Percentiles rank a stretch among this genome's conserved stretches.
phyloP scores from a whole-genome alignment of 768 basidiomycete species.

The Coprinopsis strossmayeri region DNA sequence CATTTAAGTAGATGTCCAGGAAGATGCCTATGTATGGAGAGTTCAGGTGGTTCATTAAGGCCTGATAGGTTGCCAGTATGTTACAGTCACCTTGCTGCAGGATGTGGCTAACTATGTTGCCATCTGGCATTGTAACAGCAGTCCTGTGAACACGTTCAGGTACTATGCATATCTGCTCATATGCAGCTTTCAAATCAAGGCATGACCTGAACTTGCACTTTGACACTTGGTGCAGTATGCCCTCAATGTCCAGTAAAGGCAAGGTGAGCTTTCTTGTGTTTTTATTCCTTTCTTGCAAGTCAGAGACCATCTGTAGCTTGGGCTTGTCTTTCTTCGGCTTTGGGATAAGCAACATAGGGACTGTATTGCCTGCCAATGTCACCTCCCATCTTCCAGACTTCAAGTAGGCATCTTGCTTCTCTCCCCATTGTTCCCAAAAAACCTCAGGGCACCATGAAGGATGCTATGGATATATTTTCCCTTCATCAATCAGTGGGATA shows the following conservation, averaged over 20 bases:
- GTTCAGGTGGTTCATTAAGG: constrained; percentile 28
- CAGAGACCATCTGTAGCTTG: constrained; percentile 25
- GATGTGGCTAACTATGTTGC: constrained; percentile 24
- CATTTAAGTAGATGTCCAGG: constrained; percentile 17
- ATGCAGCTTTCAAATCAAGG: constrained; percentile 33
- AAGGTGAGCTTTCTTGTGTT: constrained; percentile 29
- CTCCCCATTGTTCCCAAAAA: not conserved
- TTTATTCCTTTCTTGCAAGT: constrained; percentile 27
- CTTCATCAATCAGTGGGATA: not conserved
- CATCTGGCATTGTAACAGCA: constrained; percentile 21
- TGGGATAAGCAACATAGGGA: constrained; percentile 29
- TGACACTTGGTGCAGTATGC: constrained; percentile 26
- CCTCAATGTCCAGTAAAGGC: constrained; percentile 15
- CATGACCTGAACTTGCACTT: constrained; percentile 20
- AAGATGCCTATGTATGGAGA: constrained; percentile 23
- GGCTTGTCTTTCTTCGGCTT: constrained; percentile 15
- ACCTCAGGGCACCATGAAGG: not conserved
- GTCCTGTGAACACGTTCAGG: constrained; percentile 20
- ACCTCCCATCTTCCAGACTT: not conserved
- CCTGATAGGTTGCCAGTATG: constrained; percentile 18
- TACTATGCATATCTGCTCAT: constrained; percentile 28
- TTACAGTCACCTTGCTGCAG: constrained; percentile 23
- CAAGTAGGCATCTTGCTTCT: not conserved
- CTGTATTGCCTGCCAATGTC: constrained; percentile 4
- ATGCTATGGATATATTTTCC: not conserved